A percentile compares a stretch with the other conserved stretches of the same genome.
phyloP scores from a whole-genome alignment of 2,329 filamentous ascomycete genomes.

The Neonectria hederae region DNA sequence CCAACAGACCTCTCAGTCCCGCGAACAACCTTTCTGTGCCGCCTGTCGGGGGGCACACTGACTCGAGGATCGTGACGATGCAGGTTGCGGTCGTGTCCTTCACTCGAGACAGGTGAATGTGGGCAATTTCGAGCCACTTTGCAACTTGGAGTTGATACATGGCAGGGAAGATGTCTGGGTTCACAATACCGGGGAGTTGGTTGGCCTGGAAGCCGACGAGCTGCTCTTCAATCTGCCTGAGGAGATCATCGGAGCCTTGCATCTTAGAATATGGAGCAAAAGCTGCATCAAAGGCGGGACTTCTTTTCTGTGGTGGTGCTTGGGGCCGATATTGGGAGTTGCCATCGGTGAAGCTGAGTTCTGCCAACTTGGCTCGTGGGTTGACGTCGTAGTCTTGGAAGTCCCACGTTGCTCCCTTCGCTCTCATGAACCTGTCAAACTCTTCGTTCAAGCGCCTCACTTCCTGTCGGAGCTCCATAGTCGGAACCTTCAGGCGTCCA shows the following conservation, averaged over 20 bases:
- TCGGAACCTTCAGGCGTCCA: slow-evolving; percentile 28
- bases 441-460: slow-evolving; percentile 29
- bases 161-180: slow-evolving; percentile 43
- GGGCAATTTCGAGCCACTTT: slow-evolving; percentile 44
- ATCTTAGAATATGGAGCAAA: slow-evolving; percentile 16
- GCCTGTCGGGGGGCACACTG: slow-evolving; percentile 22
- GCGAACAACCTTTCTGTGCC: slow-evolving; percentile 26
- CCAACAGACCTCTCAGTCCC: slow-evolving; percentile 25
- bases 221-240: slow-evolving; percentile 37
- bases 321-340: neutral
- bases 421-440: slow-evolving; percentile 44
- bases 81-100: slow-evolving; percentile 27
- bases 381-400: slow-evolving; percentile 37
- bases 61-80: slow-evolving; percentile 26
- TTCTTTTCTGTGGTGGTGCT: neutral
- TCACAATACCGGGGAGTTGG: slow-evolving; percentile 46
- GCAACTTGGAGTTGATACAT: slow-evolving; percentile 46
- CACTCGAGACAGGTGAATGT: slow-evolving; percentile 38
- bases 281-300: neutral
- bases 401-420: slow-evolving; percentile 36
- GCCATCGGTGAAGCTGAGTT: neutral
- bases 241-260: slow-evolving; percentile 7
- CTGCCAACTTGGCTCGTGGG: neutral
- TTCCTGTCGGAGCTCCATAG: slow-evolving; percentile 40
- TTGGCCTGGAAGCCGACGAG: slow-evolving; percentile 42